Conservation (phyloP, 108 stramenopile genomes). For the Schizochytrium sp. region DNA sequence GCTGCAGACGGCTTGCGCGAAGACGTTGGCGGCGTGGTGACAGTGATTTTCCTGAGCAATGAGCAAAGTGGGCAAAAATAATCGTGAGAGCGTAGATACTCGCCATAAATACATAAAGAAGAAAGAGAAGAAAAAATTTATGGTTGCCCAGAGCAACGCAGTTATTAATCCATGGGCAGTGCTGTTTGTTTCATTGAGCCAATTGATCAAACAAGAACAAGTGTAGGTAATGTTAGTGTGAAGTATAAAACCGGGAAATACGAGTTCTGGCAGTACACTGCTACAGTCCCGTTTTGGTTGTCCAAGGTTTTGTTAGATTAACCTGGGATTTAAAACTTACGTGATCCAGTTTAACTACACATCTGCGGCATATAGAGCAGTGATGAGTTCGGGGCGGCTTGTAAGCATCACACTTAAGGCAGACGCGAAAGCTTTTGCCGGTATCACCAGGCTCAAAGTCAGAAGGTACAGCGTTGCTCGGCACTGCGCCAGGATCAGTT, state of each 20-base stretch:
- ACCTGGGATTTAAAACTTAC: too few species aligned
- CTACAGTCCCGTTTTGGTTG: too few species aligned
- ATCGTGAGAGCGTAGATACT: conserved; percentile 79
- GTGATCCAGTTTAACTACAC: conserved; percentile 75
- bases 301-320: too few species aligned
- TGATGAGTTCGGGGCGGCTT: conserved; percentile 77
- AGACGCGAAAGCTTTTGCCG: conserved; percentile 55
- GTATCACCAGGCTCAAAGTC: conserved; percentile 54
- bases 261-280: too few species aligned
- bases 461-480: conserved; percentile 47
- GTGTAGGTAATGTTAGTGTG: too few species aligned
- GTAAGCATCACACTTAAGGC: conserved; percentile 73
- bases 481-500: conserved; percentile 76
- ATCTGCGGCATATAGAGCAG: conserved; percentile 75
- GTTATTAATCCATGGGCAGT: conserved; percentile 99
- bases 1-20: neutral
- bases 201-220: too few species aligned
- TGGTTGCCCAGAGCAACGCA: conserved; percentile 98
- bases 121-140: conserved; percentile 98
- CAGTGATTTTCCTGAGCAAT: neutral
- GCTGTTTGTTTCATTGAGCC: conserved; percentile 65
- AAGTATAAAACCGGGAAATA: too few species aligned
- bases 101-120: conserved; percentile 90
- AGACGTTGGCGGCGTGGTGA: neutral
- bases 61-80: neutral